These are phyloP conservation scores for Trichoderma arundinaceum DNA, from an alignment of 2,329 filamentous ascomycete genomes.

Conservation along the genomic window DNA sequence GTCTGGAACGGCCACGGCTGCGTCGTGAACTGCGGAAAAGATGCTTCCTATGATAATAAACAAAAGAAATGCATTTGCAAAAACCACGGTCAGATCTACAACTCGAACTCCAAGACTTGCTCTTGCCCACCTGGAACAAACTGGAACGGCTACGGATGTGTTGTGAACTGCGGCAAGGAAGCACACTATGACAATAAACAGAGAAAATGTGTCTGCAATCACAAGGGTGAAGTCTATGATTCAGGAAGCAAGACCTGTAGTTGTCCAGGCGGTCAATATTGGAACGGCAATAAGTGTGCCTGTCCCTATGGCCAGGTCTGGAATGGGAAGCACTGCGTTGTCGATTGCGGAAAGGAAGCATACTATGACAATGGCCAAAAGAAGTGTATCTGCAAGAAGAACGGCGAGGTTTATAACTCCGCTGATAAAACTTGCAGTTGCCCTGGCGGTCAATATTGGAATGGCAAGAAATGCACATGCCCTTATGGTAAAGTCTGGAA, in stretches of 20 bases:
- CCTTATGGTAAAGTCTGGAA: background rate
- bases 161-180: constrained; percentile 28
- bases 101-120: constrained; percentile 23
- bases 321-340: constrained; percentile 21
- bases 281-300: constrained; percentile 15
- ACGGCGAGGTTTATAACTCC: constrained; percentile 17
- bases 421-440: constrained; percentile 6
- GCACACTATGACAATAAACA: constrained; percentile 3
- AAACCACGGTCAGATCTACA: constrained; percentile 6
- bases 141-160: constrained; percentile 16
- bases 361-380: background rate
- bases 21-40: constrained; percentile 19
- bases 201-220: constrained; percentile 28
- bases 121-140: constrained; percentile 8
- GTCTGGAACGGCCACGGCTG: constrained; percentile 27
- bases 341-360: constrained; percentile 9
- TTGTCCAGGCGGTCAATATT: constrained; percentile 23
- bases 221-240: constrained; percentile 24
- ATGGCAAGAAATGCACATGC: constrained; percentile 2
- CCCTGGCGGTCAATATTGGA: constrained; percentile 2
- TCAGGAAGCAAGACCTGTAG: constrained; percentile 26
- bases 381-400: constrained; percentile 25
- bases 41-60: constrained; percentile 8
- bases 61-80: constrained; percentile 30
- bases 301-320: constrained; percentile 22